Evolutionary conservation across 495 filamentous ascomycete genomes (phyloP).

Genomic region (Podospora australis): DNA sequence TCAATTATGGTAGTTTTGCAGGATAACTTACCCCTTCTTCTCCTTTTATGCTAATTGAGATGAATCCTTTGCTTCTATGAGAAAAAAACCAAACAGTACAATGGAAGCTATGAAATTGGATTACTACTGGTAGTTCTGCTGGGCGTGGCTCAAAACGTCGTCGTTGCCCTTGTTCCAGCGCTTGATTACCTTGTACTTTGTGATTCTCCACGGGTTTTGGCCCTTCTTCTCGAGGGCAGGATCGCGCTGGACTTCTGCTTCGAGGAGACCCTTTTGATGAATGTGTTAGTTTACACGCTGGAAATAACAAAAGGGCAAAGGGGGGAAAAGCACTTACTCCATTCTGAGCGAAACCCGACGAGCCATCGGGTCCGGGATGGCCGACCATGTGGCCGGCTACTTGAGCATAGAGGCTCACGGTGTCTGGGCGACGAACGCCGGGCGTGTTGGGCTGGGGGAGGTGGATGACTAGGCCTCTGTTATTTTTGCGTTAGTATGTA

Average conservation of each 20-base stretch:
- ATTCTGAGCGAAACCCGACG: slow-evolving; percentile 17
- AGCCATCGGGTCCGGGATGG: slow-evolving; percentile 3
- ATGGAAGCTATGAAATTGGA: background rate
- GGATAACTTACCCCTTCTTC: background rate
- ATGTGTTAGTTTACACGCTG: background rate
- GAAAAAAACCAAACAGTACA: too few species aligned
- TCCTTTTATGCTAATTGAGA: background rate
- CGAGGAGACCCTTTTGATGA: slow-evolving; percentile 4
- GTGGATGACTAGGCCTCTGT: slow-evolving; percentile 18
- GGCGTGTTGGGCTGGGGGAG: slow-evolving; percentile 19
- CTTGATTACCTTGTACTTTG: slow-evolving; percentile 13
- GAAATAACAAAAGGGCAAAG: background rate
- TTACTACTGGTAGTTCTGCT: background rate
- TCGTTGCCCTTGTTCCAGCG: slow-evolving; percentile 4
- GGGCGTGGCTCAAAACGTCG: background rate
- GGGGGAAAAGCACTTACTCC: slow-evolving; percentile 12
- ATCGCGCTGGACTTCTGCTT: slow-evolving; percentile 18
- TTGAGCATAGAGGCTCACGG: slow-evolving; percentile 12
- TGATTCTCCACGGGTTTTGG: slow-evolving; percentile 26
- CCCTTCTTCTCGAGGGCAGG: slow-evolving; percentile 20
- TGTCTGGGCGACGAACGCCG: slow-evolving; percentile 12
- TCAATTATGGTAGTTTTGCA: background rate
- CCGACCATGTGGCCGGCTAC: slow-evolving; percentile 12
- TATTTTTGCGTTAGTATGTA: background rate
- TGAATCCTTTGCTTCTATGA: background rate